These are phyloP conservation scores for Ehretia macrophylla DNA, from an alignment of 257 asterid species.

Conservation along the genomic window DNA sequence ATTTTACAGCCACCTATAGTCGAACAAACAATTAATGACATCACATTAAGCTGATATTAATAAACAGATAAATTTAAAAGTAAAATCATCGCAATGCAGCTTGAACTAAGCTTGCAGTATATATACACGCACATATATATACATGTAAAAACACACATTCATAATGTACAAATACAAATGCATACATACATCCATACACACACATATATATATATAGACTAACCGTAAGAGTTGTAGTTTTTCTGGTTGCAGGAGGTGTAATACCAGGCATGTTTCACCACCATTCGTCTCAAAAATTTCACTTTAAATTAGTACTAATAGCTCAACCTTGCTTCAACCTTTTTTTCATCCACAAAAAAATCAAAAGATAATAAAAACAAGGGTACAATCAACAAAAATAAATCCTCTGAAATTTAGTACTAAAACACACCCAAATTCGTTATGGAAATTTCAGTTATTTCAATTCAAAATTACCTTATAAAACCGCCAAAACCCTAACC, in stretches of 20 bases:
- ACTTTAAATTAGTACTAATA: neutral
- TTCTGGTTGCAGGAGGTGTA: slow-evolving; percentile 71
- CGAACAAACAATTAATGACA: slow-evolving; percentile 6
- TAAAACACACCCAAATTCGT: no score
- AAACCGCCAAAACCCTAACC: no score
- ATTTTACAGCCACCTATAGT: slow-evolving; percentile 81
- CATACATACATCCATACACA: no score
- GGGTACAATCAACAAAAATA: no score
- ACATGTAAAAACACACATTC: no score
- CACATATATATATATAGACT: slow-evolving; percentile 13
- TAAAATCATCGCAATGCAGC: slow-evolving; percentile 6
- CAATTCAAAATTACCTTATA: no score
- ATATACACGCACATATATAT: neutral
- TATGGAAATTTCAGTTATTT: no score
- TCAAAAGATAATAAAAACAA: neutral
- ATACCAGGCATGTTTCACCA: slow-evolving; percentile 64
- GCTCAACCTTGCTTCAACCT: neutral
- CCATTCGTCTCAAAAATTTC: slow-evolving; percentile 40
- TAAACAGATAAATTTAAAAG: neutral
- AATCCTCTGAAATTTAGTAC: neutral
- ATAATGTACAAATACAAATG: no score
- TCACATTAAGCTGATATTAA: neutral
- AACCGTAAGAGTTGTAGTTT: slow-evolving; percentile 74
- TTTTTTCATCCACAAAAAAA: neutral
- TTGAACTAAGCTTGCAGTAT: neutral